phyloP scores from a whole-genome alignment of 73 alveolate genomes.

The Effrenium voratum region DNA sequence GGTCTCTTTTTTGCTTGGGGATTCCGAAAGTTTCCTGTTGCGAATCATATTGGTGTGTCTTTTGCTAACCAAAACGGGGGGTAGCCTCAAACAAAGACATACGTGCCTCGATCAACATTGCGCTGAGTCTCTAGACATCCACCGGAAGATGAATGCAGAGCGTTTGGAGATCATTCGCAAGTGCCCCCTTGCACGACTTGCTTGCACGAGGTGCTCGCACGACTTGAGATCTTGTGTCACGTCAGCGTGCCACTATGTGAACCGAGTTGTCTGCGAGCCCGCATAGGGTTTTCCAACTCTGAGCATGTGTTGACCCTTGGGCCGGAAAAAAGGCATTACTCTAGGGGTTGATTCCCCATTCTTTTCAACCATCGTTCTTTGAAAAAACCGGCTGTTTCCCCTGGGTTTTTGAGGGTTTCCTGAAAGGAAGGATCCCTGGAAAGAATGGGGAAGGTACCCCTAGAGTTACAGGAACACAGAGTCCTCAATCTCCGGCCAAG shows the following conservation, averaged over 20 bases:
- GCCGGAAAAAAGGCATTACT: too few relatives aligned
- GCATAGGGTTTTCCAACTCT: too few relatives aligned
- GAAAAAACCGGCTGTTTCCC: too few relatives aligned
- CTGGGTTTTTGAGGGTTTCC: too few relatives aligned
- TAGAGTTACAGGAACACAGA: too few relatives aligned
- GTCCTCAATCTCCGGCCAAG: too few relatives aligned
- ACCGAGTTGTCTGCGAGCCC: too few relatives aligned
- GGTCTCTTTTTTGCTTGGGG: neutral
- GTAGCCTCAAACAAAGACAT: neutral
- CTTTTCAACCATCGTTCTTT: too few relatives aligned
- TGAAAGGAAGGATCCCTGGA: too few relatives aligned
- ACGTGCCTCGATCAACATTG: neutral
- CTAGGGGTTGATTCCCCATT: too few relatives aligned
- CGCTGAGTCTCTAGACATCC: slow-evolving; percentile 32
- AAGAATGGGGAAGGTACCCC: too few relatives aligned
- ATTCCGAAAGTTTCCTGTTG: neutral
- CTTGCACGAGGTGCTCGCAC: neutral
- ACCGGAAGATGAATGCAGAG: slow-evolving; percentile 67
- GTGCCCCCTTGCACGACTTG: neutral
- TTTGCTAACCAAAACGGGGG: neutral
- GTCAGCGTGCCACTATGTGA: too few relatives aligned
- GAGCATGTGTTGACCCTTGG: neutral
- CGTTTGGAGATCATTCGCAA: slow-evolving; percentile 51
- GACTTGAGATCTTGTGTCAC: neutral
- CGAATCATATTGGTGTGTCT: neutral